phyloP scores from a whole-genome alignment of 2,329 filamentous ascomycete species.

The Fusarium tuaranense region DNA sequence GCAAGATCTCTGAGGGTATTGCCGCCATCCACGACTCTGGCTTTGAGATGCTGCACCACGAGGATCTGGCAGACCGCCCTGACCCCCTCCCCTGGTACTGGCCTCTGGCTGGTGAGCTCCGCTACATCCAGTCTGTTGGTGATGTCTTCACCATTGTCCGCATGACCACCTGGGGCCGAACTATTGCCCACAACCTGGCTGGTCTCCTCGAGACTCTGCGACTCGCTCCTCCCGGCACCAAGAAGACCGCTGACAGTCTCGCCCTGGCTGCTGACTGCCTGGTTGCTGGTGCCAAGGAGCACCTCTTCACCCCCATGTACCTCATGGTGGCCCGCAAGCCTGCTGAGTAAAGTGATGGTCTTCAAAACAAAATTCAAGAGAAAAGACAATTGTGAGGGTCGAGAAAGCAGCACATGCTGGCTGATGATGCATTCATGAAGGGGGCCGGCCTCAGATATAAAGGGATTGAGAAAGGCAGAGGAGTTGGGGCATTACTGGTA shows the following conservation, averaged over 20 bases:
- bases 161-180: slow-evolving; percentile 88
- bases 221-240: slow-evolving; percentile 83
- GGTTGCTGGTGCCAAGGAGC: slow-evolving; percentile 86
- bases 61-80: slow-evolving; percentile 84
- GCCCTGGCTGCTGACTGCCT: slow-evolving; percentile 85
- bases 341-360: slow-evolving; percentile 32
- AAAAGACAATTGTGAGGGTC: slow-evolving; percentile 27
- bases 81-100: slow-evolving; percentile 93
- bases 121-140: slow-evolving; percentile 81
- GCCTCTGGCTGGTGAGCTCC: slow-evolving; percentile 86
- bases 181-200: slow-evolving; percentile 79
- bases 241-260: slow-evolving; percentile 94
- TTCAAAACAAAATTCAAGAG: slow-evolving; percentile 14
- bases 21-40: slow-evolving; percentile 88
- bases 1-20: slow-evolving; percentile 83
- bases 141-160: slow-evolving; percentile 87
- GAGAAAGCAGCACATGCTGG: slow-evolving; percentile 27
- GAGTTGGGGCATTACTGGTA: slow-evolving; percentile 38
- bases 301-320: slow-evolving; percentile 99
- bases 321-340: slow-evolving; percentile 95
- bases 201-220: slow-evolving; percentile 80
- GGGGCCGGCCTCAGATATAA: slow-evolving; percentile 28
- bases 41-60: slow-evolving; percentile 84
- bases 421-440: slow-evolving; percentile 39
- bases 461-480: slow-evolving; percentile 33